Percentiles rank a stretch among this genome's conserved stretches.
Evolutionary conservation across 2,329 filamentous ascomycete species (phyloP).

Genomic region (Fusarium zealandicum): DNA sequence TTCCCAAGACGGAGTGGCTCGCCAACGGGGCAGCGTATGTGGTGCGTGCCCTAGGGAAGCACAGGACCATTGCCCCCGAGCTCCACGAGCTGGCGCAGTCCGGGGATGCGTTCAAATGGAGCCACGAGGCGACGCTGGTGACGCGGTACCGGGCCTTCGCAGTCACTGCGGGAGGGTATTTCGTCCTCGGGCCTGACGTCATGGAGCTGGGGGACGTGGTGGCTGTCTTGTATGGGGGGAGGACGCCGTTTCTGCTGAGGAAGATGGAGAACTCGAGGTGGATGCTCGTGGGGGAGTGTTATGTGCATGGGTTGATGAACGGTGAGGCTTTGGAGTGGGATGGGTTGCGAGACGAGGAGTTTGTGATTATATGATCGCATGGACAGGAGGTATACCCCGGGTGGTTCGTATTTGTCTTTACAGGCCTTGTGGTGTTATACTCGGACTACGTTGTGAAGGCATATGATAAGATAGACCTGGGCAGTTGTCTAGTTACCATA

Average conservation of each 20-base stretch:
- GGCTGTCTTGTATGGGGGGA: slow-evolving; percentile 45
- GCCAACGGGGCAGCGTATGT: slow-evolving; percentile 46
- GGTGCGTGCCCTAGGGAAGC: slow-evolving; percentile 25
- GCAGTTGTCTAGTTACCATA: no score
- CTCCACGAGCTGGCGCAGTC: slow-evolving; percentile 38
- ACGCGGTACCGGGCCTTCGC: slow-evolving; percentile 46
- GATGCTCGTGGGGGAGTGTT: slow-evolving; percentile 48
- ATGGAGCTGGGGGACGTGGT: slow-evolving; percentile 44
- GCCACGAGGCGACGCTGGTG: slow-evolving; percentile 46
- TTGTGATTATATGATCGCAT: slow-evolving; percentile 39
- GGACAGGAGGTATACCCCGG: slow-evolving; percentile 15
- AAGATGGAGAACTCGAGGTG: slow-evolving; percentile 26
- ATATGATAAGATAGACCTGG: no score
- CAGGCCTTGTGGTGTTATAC: not conserved
- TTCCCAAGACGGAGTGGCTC: slow-evolving; percentile 41
- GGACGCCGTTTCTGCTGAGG: slow-evolving; percentile 45
- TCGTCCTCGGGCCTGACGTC: slow-evolving; percentile 45
- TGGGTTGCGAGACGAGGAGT: slow-evolving; percentile 40
- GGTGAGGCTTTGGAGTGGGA: slow-evolving; percentile 42
- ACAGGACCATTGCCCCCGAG: slow-evolving; percentile 27
- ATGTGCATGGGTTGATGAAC: slow-evolving; percentile 49
- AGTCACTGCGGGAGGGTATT: slow-evolving; percentile 43
- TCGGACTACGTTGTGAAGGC: no score
- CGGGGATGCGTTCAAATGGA: slow-evolving; percentile 47
- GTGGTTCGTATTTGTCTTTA: not conserved